phyloP scores from a whole-genome alignment of 2,329 filamentous ascomycete species.

The Botrytis byssoidea region DNA sequence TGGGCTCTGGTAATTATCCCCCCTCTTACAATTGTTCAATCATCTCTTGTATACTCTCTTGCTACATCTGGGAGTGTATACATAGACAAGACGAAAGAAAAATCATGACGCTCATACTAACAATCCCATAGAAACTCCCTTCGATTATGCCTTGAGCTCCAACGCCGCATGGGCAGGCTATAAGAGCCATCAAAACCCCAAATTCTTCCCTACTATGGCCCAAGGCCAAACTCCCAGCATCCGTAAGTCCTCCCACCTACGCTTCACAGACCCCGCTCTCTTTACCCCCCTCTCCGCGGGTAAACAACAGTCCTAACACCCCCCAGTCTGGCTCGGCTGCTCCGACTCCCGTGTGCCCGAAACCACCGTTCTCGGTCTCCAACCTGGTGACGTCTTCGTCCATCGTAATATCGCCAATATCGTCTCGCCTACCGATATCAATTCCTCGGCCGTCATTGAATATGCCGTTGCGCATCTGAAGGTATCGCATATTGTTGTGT shows the following conservation, averaged over 20 bases:
- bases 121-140: conserved; percentile 37
- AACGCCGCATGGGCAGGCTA: conserved; percentile 71
- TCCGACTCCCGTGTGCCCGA: conserved; percentile 83
- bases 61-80: background rate
- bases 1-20: conserved; percentile 12
- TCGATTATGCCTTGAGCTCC: conserved; percentile 61
- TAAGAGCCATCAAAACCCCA: conserved; percentile 63
- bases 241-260: conserved; percentile 44
- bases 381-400: conserved; percentile 82
- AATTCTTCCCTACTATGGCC: conserved; percentile 67
- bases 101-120: background rate
- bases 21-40: background rate
- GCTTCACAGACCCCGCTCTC: background rate
- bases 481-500: conserved; percentile 68
- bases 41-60: background rate
- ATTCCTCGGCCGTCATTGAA: conserved; percentile 72
- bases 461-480: conserved; percentile 73
- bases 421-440: conserved; percentile 71
- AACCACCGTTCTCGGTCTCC: conserved; percentile 73
- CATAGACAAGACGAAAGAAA: background rate
- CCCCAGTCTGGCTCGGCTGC: conserved; percentile 77
- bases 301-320: conserved; percentile 17
- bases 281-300: background rate
- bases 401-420: conserved; percentile 92
- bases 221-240: conserved; percentile 65